phyloP scores from a whole-genome alignment of 208 protist species.

The Blastocrithidia nonstop region DNA sequence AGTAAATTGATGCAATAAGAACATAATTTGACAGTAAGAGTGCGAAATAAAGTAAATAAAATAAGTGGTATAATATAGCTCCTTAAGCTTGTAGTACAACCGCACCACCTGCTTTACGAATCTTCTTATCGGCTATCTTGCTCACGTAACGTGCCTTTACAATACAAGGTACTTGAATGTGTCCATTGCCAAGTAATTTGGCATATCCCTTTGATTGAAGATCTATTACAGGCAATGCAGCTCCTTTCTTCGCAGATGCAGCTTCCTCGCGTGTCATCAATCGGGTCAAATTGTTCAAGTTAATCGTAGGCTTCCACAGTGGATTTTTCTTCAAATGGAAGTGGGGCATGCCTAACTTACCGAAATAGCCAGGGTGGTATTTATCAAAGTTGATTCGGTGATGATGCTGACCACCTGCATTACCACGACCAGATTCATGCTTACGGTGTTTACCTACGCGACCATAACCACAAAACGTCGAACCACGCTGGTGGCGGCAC shows the following conservation, averaged over 20 bases:
- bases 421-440: constrained; percentile 99
- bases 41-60: no score
- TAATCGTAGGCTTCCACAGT: constrained; percentile 94
- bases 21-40: no score
- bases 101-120: constrained; percentile 97
- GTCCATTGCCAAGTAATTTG: constrained; percentile 99
- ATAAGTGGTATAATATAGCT: no score
- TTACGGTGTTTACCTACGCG: constrained; percentile 98
- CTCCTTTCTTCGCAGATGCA: constrained; percentile 53
- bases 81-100: constrained; percentile 94
- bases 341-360: constrained; percentile 99
- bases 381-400: constrained; percentile 99
- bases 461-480: constrained; percentile 85
- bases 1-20: no score
- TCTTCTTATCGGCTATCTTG: constrained; percentile 98
- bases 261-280: constrained; percentile 91
- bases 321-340: constrained; percentile 91
- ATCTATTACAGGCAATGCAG: constrained; percentile 97
- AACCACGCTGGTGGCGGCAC: constrained; percentile 86
- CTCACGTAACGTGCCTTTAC: constrained; percentile 99
- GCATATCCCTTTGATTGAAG: constrained; percentile 92
- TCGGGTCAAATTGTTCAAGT: constrained; percentile 97
- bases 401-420: constrained; percentile 99
- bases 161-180: constrained; percentile 97
- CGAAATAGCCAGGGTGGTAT: constrained; percentile 99